phyloP scores from a whole-genome alignment of 2,329 filamentous ascomycete species.

The Triangularia verruculosa region DNA sequence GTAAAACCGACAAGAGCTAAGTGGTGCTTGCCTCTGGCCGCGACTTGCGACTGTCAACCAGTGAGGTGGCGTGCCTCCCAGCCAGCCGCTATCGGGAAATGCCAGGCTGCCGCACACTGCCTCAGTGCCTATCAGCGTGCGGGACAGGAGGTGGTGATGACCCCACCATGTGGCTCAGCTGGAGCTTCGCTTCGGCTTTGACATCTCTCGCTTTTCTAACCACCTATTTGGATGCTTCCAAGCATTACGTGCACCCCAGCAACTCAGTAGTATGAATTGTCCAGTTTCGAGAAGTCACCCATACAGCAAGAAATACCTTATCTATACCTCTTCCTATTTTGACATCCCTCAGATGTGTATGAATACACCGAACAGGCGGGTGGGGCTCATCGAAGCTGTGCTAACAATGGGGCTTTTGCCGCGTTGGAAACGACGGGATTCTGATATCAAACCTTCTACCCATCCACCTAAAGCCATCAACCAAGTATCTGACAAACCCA shows the following conservation, averaged over 20 bases:
- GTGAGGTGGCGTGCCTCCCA: neutral
- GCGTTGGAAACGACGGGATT: too few relatives aligned
- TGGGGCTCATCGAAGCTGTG: neutral
- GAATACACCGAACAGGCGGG: neutral
- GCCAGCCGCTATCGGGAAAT: neutral
- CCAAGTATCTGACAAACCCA: too few relatives aligned
- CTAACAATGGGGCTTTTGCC: neutral
- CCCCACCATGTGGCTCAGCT: slow-evolving; percentile 3
- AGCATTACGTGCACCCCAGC: neutral
- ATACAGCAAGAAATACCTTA: too few relatives aligned
- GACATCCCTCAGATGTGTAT: neutral
- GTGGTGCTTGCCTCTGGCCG: neutral
- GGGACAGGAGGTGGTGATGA: neutral
- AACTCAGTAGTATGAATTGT: too few relatives aligned
- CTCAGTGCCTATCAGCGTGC: neutral
- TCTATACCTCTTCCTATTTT: too few relatives aligned
- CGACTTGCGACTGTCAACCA: neutral
- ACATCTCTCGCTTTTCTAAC: neutral
- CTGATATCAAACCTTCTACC: too few relatives aligned
- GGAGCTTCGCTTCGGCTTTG: neutral
- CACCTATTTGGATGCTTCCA: neutral
- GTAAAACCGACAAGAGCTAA: neutral
- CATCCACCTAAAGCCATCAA: too few relatives aligned
- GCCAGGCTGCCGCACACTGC: neutral
- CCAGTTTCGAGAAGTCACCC: too few relatives aligned